These are phyloP conservation scores for Gnomoniopsis sp. DNA, from an alignment of 2,329 filamentous ascomycete genomes.

Conservation along the genomic window DNA sequence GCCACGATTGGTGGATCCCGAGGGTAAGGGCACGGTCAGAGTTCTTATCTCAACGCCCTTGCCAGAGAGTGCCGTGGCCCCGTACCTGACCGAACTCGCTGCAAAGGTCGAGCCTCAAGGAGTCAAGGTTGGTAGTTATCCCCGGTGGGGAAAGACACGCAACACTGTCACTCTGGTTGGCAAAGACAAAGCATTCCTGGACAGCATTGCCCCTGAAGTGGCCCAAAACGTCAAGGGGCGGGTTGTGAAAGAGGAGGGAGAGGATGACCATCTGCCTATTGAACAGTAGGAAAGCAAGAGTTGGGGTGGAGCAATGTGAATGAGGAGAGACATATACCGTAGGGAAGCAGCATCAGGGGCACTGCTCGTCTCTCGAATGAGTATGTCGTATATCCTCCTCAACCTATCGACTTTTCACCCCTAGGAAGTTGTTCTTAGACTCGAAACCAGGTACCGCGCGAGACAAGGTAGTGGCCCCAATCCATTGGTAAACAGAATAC, in stretches of 20 bases:
- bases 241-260: slow-evolving; percentile 67
- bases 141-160: slow-evolving; percentile 79
- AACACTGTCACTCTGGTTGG: slow-evolving; percentile 91
- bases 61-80: slow-evolving; percentile 80
- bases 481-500: no score
- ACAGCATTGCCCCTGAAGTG: slow-evolving; percentile 75
- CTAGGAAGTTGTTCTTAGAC: no score
- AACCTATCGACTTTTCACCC: no score
- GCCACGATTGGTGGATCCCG: slow-evolving; percentile 71
- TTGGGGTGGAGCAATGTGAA: background rate
- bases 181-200: slow-evolving; percentile 70
- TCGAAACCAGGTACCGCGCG: no score
- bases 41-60: slow-evolving; percentile 84
- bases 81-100: slow-evolving; percentile 77
- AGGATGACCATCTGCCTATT: slow-evolving; percentile 50
- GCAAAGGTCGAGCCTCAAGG: slow-evolving; percentile 68
- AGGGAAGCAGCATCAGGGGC: background rate
- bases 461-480: no score
- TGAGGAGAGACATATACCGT: background rate
- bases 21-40: slow-evolving; percentile 75
- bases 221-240: slow-evolving; percentile 71
- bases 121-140: slow-evolving; percentile 94
- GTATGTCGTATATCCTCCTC: no score
- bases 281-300: background rate
- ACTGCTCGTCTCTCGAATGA: background rate